Conservation (phyloP, 2,329 filamentous ascomycete genomes). For the Dactylellina sp. region DNA sequence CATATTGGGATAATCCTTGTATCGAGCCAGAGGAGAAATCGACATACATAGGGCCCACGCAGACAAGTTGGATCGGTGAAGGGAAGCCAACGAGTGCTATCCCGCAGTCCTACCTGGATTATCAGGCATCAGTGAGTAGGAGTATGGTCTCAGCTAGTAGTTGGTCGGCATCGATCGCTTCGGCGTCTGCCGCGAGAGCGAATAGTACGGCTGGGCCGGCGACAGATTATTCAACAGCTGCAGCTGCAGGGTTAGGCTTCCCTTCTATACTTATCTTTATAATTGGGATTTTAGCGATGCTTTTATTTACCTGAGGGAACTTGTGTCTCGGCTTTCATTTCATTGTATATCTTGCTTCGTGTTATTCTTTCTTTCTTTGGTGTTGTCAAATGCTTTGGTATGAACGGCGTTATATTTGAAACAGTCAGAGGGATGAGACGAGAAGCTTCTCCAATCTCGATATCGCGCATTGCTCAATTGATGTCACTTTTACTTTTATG, state of each 20-base stretch:
- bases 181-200: neutral
- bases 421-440: neutral
- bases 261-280: neutral
- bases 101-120: neutral
- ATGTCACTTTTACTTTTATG: neutral
- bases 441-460: neutral
- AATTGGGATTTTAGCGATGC: neutral
- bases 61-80: neutral
- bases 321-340: neutral
- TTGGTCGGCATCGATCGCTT: neutral
- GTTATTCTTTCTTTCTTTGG: neutral
- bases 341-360: neutral
- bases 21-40: neutral
- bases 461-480: neutral
- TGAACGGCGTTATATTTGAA: neutral
- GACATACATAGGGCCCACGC: neutral
- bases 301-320: neutral
- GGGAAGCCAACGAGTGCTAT: neutral
- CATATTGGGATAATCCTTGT: constrained; percentile 7
- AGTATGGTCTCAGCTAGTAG: neutral
- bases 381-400: neutral
- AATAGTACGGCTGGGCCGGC: neutral
- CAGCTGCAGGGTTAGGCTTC: neutral
- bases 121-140: neutral
- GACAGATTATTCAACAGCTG: neutral